Evolutionary conservation across 352 stramenopile species (phyloP), one percentile per base, ranked within the genome.

Genomic region (Thraustotheca clavata): DNA sequence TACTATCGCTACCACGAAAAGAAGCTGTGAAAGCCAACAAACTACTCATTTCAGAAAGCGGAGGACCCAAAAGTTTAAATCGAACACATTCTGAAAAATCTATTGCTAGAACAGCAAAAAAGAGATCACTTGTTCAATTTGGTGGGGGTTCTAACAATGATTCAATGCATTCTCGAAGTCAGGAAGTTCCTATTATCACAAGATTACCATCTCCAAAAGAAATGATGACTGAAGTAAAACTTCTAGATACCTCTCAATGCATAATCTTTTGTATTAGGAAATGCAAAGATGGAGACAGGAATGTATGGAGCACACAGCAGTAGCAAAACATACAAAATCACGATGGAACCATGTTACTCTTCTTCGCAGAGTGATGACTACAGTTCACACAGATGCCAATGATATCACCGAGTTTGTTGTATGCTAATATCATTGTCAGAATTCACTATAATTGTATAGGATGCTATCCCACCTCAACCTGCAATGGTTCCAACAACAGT

Each of bases 1-100:
- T 50, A 8, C 35, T 38, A 14, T 20, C 55, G 12, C 35, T 63
- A 27, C 55, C 55, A 11, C 41, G 36, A 14, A 63, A 63, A 50
- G 33, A 49, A 59, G 24, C 18, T 8, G 5, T 29, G 14, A 38
- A 35, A 9, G 24, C 55, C 8, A 38, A 11, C n/a, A 24, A 39
- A 20, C 55, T 40, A 26, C 52, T 39, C 34, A 31, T 29, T 11
- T 9, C 4, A 24, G 4, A 26, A 14, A 33, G 16, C 20, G 31
- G 33, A 34, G 50, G 12, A n/a, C 12, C 34, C 11, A 5, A 11
- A 6, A 52, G 12, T 4, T 29, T 46, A 38, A n/a, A 3, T 1
- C 34, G 55, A 6, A 38, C 55, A 6, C 14, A 26, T 22, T 52
- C 33, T 6, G 55, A 63, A 31, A 12, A 22, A 26, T 52, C 33